phyloP scores from a whole-genome alignment of 2,329 filamentous ascomycete species.

The Talaromyces marneffei region DNA sequence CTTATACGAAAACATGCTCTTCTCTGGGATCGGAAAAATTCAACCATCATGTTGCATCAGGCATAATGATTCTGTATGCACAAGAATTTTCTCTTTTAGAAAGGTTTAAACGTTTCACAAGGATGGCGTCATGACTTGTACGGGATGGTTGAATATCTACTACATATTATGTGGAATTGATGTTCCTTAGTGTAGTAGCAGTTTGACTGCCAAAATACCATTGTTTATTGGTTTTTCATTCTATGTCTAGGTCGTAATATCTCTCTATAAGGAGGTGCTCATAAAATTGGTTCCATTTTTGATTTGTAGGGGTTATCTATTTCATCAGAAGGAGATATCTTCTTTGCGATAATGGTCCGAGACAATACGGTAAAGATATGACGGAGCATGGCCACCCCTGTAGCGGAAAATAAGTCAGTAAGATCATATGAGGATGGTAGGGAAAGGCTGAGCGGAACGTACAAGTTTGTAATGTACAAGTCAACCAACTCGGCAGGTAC shows the following conservation, averaged over 20 bases:
- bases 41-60: conserved; percentile 12
- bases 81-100: conserved; percentile 14
- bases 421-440: background rate
- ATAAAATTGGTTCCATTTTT: background rate
- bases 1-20: background rate
- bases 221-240: conserved; percentile 14
- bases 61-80: conserved; percentile 10
- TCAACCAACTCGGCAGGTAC: conserved; percentile 64
- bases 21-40: conserved; percentile 8
- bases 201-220: conserved; percentile 9
- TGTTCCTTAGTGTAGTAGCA: conserved; percentile 10
- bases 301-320: background rate
- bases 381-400: conserved; percentile 58
- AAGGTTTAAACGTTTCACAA: conserved; percentile 12
- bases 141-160: conserved; percentile 11
- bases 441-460: conserved; percentile 33
- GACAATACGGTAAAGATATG: conserved; percentile 60
- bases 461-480: conserved; percentile 70
- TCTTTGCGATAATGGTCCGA: conserved; percentile 60
- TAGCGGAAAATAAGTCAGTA: conserved; percentile 16
- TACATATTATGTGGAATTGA: conserved; percentile 8
- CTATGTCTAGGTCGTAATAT: background rate
- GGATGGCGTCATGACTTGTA: conserved; percentile 16
- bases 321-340: conserved; percentile 48
- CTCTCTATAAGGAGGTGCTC: background rate